Conservation (phyloP, 208 protist genomes). For the Kentomonas sorsogonicus region DNA sequence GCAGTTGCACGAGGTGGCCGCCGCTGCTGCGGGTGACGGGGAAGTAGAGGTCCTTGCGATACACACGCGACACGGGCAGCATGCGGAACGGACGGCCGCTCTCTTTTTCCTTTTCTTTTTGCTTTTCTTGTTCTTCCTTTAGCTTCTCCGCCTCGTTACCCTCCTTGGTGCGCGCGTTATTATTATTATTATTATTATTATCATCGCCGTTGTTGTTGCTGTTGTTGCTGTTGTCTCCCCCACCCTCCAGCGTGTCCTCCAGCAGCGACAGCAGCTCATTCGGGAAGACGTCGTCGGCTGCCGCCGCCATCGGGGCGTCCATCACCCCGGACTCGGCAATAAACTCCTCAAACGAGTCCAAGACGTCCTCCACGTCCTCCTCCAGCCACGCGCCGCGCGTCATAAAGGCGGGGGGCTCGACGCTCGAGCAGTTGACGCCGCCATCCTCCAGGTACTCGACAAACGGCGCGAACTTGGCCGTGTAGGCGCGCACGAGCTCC, state of each 20-base stretch:
- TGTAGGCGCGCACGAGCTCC: constrained; percentile 55
- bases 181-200: no score
- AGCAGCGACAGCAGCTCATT: constrained; percentile 46
- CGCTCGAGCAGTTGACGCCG: constrained; percentile 28
- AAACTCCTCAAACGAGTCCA: constrained; percentile 71
- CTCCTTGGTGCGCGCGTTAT: constrained; percentile 14
- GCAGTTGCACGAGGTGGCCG: constrained; percentile 68
- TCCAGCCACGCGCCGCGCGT: constrained; percentile 64
- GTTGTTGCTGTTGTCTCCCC: no score
- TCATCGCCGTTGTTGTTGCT: no score
- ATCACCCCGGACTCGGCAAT: constrained; percentile 40
- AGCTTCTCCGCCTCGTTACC: constrained; percentile 32
- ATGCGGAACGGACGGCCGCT: no score
- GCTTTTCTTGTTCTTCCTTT: no score
- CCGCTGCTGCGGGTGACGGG: constrained; percentile 55
- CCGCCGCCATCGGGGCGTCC: constrained; percentile 61
- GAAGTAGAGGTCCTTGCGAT: constrained; percentile 67
- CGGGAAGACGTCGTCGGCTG: constrained; percentile 73
- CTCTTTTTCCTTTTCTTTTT: no score
- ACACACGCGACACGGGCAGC: constrained; percentile 31
- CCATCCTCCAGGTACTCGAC: constrained; percentile 58
- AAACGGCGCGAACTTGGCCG: constrained; percentile 59
- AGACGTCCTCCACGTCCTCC: constrained; percentile 49
- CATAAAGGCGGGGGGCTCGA: constrained; percentile 77
- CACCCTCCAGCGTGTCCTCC: constrained; percentile 45